A percentile compares a stretch with the other conserved stretches of the same genome.
Conservation (phyloP, 306 rosid species). For the Castanospermum australe region DNA sequence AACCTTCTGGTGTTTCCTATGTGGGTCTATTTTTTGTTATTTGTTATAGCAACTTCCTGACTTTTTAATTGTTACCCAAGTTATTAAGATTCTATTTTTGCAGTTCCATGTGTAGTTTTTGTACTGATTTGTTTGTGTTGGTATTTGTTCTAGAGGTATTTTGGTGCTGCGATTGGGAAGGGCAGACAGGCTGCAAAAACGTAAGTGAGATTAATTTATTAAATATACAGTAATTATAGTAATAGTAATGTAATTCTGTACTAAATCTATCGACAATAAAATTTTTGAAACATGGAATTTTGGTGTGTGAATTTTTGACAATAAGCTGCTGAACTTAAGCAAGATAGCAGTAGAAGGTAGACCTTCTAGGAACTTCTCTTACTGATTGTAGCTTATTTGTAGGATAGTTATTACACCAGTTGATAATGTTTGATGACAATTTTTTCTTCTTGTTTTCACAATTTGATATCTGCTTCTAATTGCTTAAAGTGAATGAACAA, state of each 20-base stretch:
- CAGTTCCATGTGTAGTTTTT: slow-evolving; percentile 3
- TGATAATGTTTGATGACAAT: not conserved
- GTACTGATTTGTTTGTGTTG: slow-evolving; percentile 31
- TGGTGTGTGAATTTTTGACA: slow-evolving; percentile 7
- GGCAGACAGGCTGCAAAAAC: slow-evolving; percentile 99
- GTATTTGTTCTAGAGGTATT: slow-evolving; percentile 67
- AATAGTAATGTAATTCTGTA: not conserved
- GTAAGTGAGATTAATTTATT: slow-evolving; percentile 49
- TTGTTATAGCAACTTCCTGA: not conserved
- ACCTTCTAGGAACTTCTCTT: not conserved
- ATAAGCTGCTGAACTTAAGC: not conserved
- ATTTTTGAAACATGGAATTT: not conserved
- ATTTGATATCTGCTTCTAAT: not conserved
- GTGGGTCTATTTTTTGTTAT: slow-evolving; percentile 48
- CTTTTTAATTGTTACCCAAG: not conserved
- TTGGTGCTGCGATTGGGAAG: slow-evolving; percentile 98
- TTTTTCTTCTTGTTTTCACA: not conserved
- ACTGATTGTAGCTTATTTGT: not conserved
- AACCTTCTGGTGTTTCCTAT: slow-evolving; percentile 94
- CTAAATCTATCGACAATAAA: not conserved
- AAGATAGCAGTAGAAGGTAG: not conserved
- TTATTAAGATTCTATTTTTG: not conserved
- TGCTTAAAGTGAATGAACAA: not conserved
- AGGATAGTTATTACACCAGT: not conserved
- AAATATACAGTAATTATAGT: not conserved